phyloP scores from a whole-genome alignment of 352 stramenopile species.

The Globisporangium paroecandrum region DNA sequence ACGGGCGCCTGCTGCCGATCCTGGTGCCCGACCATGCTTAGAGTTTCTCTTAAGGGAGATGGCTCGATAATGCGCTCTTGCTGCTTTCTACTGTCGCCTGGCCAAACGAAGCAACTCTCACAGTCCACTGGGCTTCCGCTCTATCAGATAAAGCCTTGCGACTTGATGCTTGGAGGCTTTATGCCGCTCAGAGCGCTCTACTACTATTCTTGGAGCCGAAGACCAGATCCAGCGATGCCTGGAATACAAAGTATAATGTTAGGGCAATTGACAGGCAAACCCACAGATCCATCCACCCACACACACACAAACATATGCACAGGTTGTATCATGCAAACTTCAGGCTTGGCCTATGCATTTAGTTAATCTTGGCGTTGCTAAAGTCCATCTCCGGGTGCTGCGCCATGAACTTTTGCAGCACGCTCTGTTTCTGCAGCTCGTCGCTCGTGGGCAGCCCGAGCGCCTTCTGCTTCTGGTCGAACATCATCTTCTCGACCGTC shows the following conservation, averaged over 20 bases:
- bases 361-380: constrained; percentile 97
- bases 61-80: background rate
- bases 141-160: background rate
- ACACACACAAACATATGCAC: background rate
- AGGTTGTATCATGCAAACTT: constrained; percentile 2
- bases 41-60: constrained; percentile 18
- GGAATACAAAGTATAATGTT: constrained; percentile 9
- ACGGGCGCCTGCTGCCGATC: constrained; percentile 54
- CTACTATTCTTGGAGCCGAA: constrained; percentile 12
- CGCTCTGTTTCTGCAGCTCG: constrained; percentile 97
- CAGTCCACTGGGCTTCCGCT: background rate
- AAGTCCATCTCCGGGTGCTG: constrained; percentile 99
- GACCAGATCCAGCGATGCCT: constrained; percentile 3
- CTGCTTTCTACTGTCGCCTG: background rate
- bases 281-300: background rate
- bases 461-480: constrained; percentile 96
- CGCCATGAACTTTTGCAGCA: constrained; percentile 99
- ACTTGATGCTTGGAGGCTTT: constrained; percentile 21
- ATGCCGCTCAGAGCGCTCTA: background rate
- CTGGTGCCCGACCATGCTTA: constrained; percentile 18
- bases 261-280: background rate
- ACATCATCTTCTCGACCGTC: constrained; percentile 99
- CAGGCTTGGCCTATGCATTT: constrained; percentile 1
- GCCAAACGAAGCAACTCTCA: background rate
- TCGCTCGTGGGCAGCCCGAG: constrained; percentile 96